Evolutionary conservation across 345 rosid species (phyloP).

Genomic region (Ailanthus altissimus): DNA sequence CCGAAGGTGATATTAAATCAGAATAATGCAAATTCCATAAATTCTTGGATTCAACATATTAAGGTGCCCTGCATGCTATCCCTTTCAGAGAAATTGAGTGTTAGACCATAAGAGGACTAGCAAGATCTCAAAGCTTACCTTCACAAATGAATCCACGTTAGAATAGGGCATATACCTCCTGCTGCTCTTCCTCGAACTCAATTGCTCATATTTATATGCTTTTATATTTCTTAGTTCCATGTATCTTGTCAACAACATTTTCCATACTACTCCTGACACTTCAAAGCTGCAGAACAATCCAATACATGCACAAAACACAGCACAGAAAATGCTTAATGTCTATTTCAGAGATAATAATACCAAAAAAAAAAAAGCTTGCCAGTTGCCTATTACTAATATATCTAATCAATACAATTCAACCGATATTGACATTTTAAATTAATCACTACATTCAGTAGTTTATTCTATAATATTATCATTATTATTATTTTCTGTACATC

Average conservation of each 20-base stretch:
- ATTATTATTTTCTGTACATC: background rate
- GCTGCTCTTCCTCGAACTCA: slow-evolving; percentile 27
- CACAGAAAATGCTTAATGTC: background rate
- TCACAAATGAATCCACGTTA: slow-evolving; percentile 37
- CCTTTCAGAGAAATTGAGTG: background rate
- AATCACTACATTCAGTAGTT: no score
- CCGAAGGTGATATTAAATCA: no score
- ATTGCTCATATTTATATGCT: slow-evolving; percentile 24
- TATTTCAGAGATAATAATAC: no score
- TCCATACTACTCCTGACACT: slow-evolving; percentile 30
- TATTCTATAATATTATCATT: no score
- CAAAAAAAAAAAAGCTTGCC: no score
- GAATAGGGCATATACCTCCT: slow-evolving; percentile 40
- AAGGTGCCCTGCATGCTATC: background rate
- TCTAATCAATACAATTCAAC: no score
- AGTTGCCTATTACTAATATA: no score
- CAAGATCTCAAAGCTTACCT: slow-evolving; percentile 20
- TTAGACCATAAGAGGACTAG: background rate
- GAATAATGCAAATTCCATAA: background rate
- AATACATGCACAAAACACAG: background rate
- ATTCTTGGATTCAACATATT: background rate
- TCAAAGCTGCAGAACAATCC: slow-evolving; percentile 26
- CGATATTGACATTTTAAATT: background rate
- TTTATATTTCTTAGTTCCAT: slow-evolving; percentile 20
- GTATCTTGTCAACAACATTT: slow-evolving; percentile 19